These are phyloP conservation scores for Thelonectria olida DNA, from an alignment of 2,329 filamentous ascomycete species.

Conservation along the genomic window DNA sequence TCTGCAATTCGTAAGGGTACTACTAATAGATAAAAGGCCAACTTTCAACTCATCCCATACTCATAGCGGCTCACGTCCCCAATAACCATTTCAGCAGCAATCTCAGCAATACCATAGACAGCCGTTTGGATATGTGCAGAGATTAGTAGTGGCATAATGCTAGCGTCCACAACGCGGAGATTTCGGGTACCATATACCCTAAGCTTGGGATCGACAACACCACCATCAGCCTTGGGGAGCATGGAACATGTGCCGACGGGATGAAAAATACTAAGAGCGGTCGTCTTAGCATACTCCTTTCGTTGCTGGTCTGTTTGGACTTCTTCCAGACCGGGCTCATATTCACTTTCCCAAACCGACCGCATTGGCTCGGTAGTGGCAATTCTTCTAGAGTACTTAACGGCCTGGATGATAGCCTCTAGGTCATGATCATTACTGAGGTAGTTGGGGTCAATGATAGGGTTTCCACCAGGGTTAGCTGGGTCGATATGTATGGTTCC, in stretches of 20 bases:
- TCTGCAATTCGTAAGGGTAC: too few species aligned
- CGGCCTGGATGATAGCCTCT: slow-evolving; percentile 43
- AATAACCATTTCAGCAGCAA: slow-evolving; percentile 45
- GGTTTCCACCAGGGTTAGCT: slow-evolving; percentile 26
- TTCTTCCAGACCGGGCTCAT: slow-evolving; percentile 40
- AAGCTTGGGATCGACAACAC: slow-evolving; percentile 54
- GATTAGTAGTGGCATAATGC: slow-evolving; percentile 58
- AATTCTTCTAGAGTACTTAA: slow-evolving; percentile 45
- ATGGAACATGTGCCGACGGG: slow-evolving; percentile 57
- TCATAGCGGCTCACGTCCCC: slow-evolving; percentile 1
- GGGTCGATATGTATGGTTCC: slow-evolving; percentile 36
- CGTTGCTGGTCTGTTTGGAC: slow-evolving; percentile 31
- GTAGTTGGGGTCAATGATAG: slow-evolving; percentile 36
- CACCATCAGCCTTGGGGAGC: slow-evolving; percentile 55
- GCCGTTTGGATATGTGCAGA: slow-evolving; percentile 60
- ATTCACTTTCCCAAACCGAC: slow-evolving; percentile 44
- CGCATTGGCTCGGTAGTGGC: slow-evolving; percentile 44
- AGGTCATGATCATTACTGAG: slow-evolving; percentile 41
- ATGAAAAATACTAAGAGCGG: slow-evolving; percentile 44
- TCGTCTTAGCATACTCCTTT: slow-evolving; percentile 25
- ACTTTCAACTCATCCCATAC: too few species aligned
- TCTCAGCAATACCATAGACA: slow-evolving; percentile 63
- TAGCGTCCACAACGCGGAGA: slow-evolving; percentile 60
- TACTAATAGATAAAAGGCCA: too few species aligned
- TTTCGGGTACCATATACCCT: slow-evolving; percentile 58